Evolutionary conservation across 768 basidiomycete genomes (phyloP), one percentile per base, ranked within the genome.

Genomic region (Dentipellis sp.): DNA sequence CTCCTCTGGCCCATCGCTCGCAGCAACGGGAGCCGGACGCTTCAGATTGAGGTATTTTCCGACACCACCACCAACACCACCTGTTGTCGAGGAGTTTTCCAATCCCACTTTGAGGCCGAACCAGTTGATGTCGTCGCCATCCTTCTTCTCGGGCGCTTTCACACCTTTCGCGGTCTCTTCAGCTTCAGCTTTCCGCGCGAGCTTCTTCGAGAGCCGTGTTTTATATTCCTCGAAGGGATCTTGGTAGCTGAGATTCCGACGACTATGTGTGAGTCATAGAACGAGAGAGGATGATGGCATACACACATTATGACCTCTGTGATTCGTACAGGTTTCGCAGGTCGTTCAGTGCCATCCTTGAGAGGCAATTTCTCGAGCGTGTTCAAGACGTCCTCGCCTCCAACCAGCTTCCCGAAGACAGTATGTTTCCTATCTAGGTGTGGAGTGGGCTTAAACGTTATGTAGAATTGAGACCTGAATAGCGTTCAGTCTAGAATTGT

Each of bases 211-310:
- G 8, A 92, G 79, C 12, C 92, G 84, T 21, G 75, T 77, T 66
- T 94, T 92, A 71, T 97, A 97, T 39, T 88, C 87, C 53, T 95
- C 89, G 65, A 97, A 98, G 0, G 97, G 97, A 69, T 99, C 94
- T 72, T 93, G 88, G 64, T 91, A 87, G 53, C 91, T 93, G 23
- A 1, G 17, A 23, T 49, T 16, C 21, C 9, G 14, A 21, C 45
- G 22, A 35, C 10, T 23, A 6, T 46, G 29, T 23, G 10, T 34
- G 48, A 34, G 11, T 10, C 8, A 14, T 39, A 14, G 42, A 10
- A 40, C 10, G 29, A 58, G 21, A 36, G 46, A 10, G 12, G 36
- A 6, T 29, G 3, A 29, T 29, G 29, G 29, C 3, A 29, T 14
- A 75, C 87, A 40, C 62, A 94, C 93, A 97, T 92, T 22, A 90